phyloP scores from a whole-genome alignment of 1,284 basidiomycete genomes.

The Sutorius eximius region DNA sequence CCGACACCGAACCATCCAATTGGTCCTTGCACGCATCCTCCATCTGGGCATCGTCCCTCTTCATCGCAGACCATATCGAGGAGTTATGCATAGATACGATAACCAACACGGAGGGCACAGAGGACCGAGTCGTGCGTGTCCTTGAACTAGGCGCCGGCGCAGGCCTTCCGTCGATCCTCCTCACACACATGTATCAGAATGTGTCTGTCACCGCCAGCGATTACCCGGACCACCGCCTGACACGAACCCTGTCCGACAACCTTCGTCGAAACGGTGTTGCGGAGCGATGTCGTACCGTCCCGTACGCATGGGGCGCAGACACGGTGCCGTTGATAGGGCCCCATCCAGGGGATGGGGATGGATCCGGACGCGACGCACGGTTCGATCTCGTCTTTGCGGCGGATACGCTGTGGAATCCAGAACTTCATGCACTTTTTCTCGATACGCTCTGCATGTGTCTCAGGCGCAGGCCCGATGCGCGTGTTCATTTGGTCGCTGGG shows the following conservation, averaged over 20 bases:
- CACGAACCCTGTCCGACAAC: slow-evolving; percentile 58
- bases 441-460: slow-evolving; percentile 51
- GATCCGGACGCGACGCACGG: slow-evolving; percentile 16
- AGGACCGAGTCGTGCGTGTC: slow-evolving; percentile 37
- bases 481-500: slow-evolving; percentile 64
- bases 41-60: slow-evolving; percentile 68
- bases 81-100: slow-evolving; percentile 16
- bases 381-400: slow-evolving; percentile 71
- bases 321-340: slow-evolving; percentile 22
- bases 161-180: slow-evolving; percentile 66
- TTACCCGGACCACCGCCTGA: slow-evolving; percentile 67
- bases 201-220: slow-evolving; percentile 58
- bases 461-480: slow-evolving; percentile 41
- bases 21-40: slow-evolving; percentile 75
- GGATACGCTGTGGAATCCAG: slow-evolving; percentile 74
- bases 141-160: slow-evolving; percentile 74
- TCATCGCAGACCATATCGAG: slow-evolving; percentile 62
- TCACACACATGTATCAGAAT: slow-evolving; percentile 48
- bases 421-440: slow-evolving; percentile 54
- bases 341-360: slow-evolving; percentile 1
- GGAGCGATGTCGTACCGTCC: slow-evolving; percentile 46
- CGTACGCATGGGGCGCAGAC: slow-evolving; percentile 67
- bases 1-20: slow-evolving; percentile 64
- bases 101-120: background rate
- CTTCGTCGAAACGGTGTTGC: slow-evolving; percentile 49